Evolutionary conservation across 805 yeast species (phyloP), one percentile per base, ranked within the genome.

Genomic region (Wickerhamiella australiensis): DNA sequence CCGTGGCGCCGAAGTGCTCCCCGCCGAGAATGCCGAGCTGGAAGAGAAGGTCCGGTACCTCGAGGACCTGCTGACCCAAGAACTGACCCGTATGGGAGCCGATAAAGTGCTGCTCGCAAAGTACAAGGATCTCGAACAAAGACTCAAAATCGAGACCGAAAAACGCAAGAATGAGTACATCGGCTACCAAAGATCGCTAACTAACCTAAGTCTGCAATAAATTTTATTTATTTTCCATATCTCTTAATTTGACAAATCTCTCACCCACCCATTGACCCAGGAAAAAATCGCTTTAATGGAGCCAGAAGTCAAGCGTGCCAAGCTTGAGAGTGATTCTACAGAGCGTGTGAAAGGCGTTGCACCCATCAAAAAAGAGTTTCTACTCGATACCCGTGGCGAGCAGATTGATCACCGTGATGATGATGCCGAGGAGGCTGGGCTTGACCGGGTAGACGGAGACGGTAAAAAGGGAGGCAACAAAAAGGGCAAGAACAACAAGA

Each of bases 331-430:
- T 4, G 20, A 12, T 5, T 20, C 20, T 11, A 33, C 38, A 3
- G 38, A 33, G 38, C 50, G 62, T 1, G 49, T 52, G 5, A 59
- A 59, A 46, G 62, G 62, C 36, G 54, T 59, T 40, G 61, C 62
- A 2, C 38, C 56, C 7, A 58, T 59, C 41, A 58, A 57, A 43
- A 55, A 38, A 23, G 45, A 47, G 33, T 45, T 3, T 37, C 42
- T 12, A 31, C 41, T 27, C 42, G 48, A 5, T 42, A n/a, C 17
- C 11, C 18, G 20, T 2, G 31, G 13, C 20, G 41, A 21, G 31
- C 29, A 22, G 7, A 33, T 41, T 3, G 44, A 21, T 23, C 42
- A 46, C 41, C 23, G 41, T 15, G 53, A 49, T 9, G 47, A 46
- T 8, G 44, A 37, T 12, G 53, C 57, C 17, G 53, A 47, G 40